These are phyloP conservation scores for Gossypium mustelinum DNA, from an alignment of 345 rosid species.

Conservation along the genomic window DNA sequence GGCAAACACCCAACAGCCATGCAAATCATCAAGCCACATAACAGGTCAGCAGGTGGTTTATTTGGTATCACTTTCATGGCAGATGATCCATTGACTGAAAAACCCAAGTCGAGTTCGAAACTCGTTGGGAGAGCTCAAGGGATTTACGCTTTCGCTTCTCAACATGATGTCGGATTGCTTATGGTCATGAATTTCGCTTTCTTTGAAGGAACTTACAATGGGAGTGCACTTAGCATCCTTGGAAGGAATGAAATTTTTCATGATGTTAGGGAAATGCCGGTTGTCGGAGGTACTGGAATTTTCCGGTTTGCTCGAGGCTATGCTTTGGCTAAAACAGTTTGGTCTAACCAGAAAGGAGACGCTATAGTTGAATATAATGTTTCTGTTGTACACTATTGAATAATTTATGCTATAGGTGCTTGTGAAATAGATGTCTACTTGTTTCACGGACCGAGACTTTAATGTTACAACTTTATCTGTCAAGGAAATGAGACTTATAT, in stretches of 20 bases:
- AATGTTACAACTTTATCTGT: no score
- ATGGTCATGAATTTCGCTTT: conserved; percentile 31
- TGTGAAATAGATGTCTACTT: not conserved
- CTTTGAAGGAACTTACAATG: conserved; percentile 26
- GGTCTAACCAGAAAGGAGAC: conserved; percentile 3
- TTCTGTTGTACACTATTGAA: conserved; percentile 18
- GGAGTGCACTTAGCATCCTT: conserved; percentile 22
- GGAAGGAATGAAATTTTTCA: conserved; percentile 13
- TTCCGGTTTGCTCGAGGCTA: conserved; percentile 31
- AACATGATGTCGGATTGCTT: conserved; percentile 18
- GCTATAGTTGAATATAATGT: conserved; percentile 31
- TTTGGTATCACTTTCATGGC: conserved; percentile 24
- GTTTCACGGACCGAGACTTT: not conserved
- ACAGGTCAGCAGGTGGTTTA: not conserved
- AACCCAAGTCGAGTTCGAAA: conserved; percentile 19
- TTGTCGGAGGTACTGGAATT: conserved; percentile 33
- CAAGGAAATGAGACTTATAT: no score
- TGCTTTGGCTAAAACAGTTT: conserved; percentile 24
- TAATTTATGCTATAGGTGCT: not conserved
- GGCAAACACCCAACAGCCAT: conserved; percentile 22
- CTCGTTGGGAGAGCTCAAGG: conserved; percentile 31
- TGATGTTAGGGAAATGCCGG: conserved; percentile 26
- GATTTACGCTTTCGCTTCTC: conserved; percentile 23
- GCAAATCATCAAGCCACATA: conserved; percentile 19
- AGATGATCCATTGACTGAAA: conserved; percentile 27